Percentiles rank a stretch among this genome's conserved stretches.
These are phyloP conservation scores for Trypanosoma brucei DNA, from an alignment of 208 protist genomes.

Conservation along the genomic window DNA sequence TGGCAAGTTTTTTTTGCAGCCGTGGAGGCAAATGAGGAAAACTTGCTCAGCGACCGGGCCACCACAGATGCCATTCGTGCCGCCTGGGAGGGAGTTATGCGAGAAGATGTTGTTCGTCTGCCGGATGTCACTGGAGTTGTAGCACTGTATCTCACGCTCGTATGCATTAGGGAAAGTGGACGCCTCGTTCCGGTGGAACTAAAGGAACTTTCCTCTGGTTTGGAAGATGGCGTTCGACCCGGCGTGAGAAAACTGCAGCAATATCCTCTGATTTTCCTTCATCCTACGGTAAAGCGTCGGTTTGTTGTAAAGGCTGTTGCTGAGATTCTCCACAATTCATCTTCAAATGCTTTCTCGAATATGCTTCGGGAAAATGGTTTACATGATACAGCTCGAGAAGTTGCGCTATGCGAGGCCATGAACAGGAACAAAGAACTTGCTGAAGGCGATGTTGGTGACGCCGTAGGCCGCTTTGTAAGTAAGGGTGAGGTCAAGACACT, in stretches of 20 bases:
- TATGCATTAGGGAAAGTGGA: slow-evolving; percentile 33
- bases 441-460: slow-evolving; percentile 34
- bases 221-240: slow-evolving; percentile 37
- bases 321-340: slow-evolving; percentile 22
- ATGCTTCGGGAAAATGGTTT: slow-evolving; percentile 29
- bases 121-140: slow-evolving; percentile 65
- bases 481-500: slow-evolving; percentile 66
- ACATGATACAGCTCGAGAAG: slow-evolving; percentile 51
- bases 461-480: slow-evolving; percentile 57
- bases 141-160: slow-evolving; percentile 64
- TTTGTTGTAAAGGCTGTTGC: slow-evolving; percentile 33
- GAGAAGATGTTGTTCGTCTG: slow-evolving; percentile 51
- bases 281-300: slow-evolving; percentile 35
- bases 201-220: slow-evolving; percentile 14
- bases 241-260: neutral
- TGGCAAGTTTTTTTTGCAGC: slow-evolving; percentile 66
- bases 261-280: slow-evolving; percentile 12
- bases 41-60: slow-evolving; percentile 27
- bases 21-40: slow-evolving; percentile 36
- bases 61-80: slow-evolving; percentile 35
- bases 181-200: slow-evolving; percentile 18
- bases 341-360: slow-evolving; percentile 29
- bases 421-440: slow-evolving; percentile 36
- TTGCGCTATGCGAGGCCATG: slow-evolving; percentile 65
- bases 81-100: slow-evolving; percentile 64